A percentile compares a stretch with the other conserved stretches of the same genome.
phyloP scores from a whole-genome alignment of 176 grass and related monocot genomes.

The Oryza meridionalis region DNA sequence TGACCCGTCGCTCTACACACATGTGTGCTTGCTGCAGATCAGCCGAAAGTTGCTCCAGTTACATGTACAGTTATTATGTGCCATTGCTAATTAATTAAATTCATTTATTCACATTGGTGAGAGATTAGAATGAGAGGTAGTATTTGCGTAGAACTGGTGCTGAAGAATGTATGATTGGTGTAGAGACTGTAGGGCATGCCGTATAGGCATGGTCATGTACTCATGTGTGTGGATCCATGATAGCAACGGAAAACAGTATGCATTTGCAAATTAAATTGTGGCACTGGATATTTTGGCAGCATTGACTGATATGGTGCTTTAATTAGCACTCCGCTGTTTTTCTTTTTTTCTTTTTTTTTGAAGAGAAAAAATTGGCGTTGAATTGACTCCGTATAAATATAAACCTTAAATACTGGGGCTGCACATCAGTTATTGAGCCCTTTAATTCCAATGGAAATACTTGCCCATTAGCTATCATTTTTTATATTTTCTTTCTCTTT shows the following conservation, averaged over 20 bases:
- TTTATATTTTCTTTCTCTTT: not conserved
- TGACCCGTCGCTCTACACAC: not conserved
- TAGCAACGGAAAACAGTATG: not conserved
- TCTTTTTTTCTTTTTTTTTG: no score
- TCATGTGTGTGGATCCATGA: not conserved
- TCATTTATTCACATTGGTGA: not conserved
- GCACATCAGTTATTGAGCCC: not conserved
- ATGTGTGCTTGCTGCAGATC: not conserved
- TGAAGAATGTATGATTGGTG: not conserved
- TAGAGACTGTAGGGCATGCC: not conserved
- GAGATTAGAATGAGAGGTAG: no score
- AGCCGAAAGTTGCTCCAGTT: not conserved
- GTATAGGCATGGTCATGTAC: not conserved
- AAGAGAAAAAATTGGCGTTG: not conserved
- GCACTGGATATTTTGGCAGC: not conserved
- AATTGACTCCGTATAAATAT: not conserved
- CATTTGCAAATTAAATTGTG: not conserved
- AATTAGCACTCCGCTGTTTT: not conserved
- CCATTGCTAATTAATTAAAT: no score
- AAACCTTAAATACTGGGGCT: not conserved
- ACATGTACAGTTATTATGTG: no score
- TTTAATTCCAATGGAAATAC: not conserved
- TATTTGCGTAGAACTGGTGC: not conserved
- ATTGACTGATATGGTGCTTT: not conserved
- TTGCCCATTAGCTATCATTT: not conserved